Conservation (phyloP, 352 stramenopile genomes). For the Blastocystis hominis region DNA sequence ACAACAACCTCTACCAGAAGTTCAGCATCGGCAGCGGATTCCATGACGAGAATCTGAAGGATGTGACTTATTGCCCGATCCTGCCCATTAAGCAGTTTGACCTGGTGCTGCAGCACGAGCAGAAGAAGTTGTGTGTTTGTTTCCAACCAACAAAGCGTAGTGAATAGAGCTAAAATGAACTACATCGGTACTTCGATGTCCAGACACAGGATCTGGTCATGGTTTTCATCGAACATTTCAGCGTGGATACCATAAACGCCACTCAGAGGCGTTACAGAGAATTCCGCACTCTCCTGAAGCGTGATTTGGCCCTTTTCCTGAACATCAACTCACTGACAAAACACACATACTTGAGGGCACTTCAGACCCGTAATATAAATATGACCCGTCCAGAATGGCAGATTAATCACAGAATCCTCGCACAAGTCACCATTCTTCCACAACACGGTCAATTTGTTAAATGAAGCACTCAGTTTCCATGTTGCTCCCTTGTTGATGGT, state of each 20-base stretch:
- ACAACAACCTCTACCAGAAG: background rate
- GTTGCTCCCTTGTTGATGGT: background rate
- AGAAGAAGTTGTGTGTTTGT: background rate
- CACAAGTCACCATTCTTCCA: constrained; percentile 41
- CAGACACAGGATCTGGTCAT: constrained; percentile 46
- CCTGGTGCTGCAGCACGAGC: background rate
- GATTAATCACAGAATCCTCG: constrained; percentile 24
- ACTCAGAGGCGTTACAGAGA: constrained; percentile 41
- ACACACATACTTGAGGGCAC: constrained; percentile 19
- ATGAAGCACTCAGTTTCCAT: constrained; percentile 44
- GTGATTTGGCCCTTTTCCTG: background rate
- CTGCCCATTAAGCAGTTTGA: background rate
- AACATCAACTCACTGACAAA: background rate
- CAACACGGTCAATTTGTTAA: background rate
- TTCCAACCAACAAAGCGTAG: background rate
- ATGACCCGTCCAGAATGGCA: constrained; percentile 21
- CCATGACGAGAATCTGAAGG: background rate
- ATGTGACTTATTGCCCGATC: background rate
- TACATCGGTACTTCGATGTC: constrained; percentile 14
- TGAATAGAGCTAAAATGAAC: background rate
- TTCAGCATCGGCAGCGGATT: background rate
- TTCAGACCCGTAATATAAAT: constrained; percentile 56
- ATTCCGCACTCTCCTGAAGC: constrained; percentile 44
- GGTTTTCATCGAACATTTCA: constrained; percentile 54
- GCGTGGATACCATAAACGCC: constrained; percentile 22